Base-by-base conservation (phyloP, 192 early-diverging fungal species). In the Coemansia sp. region DNA sequence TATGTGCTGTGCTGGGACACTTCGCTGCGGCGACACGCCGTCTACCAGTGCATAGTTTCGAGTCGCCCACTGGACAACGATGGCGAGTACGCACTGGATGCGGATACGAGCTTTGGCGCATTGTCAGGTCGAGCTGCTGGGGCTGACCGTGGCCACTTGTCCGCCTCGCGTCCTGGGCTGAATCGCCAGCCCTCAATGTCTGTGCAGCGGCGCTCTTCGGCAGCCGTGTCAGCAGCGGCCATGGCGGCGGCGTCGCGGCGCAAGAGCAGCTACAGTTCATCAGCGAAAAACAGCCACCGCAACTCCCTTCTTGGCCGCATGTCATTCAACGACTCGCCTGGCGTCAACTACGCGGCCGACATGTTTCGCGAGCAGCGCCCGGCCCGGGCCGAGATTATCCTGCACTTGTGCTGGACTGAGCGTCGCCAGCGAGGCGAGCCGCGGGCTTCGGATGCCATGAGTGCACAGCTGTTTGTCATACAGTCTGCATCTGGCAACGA, bases 1-100 rank as follows among this genome's bases (percentile, higher is more conserved):
- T 82, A 65, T 62, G 53, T 76, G 27, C 70, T 82, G 43, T 82
- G 79, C 69, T 82, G 73, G 73, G 79, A 82, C 51, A 46, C 73
- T 1, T n/a, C 40, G 11, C 58, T 53, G 45, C 73, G 59, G 20
- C 60, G 73, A 3, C 67, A 72, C 60, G 12, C 27, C 6, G 61
- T 82, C 17, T 82, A 76, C 59, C 65, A 67, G 41, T 72, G 79
- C 53, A 41, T 37, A 17, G 59, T 64, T 15, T 38, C 67, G 19
- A 63, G 65, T 17, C 65, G 22, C 58, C 51, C 61, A 2, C 32
- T 51, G 10, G 65, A 68, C 12, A 45, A 41, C 59, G 60, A 64
- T 24, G 45, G 17, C 39, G 60, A 71, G 25, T 45, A 59, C 6
- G 14, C 42, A 15, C 43, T 46, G 3, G 59, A 60, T 12, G 24